A percentile compares a stretch with the other conserved stretches of the same genome.
phyloP scores from a whole-genome alignment of 1,139 yeast genomes.

The Hyphopichia burtonii region DNA sequence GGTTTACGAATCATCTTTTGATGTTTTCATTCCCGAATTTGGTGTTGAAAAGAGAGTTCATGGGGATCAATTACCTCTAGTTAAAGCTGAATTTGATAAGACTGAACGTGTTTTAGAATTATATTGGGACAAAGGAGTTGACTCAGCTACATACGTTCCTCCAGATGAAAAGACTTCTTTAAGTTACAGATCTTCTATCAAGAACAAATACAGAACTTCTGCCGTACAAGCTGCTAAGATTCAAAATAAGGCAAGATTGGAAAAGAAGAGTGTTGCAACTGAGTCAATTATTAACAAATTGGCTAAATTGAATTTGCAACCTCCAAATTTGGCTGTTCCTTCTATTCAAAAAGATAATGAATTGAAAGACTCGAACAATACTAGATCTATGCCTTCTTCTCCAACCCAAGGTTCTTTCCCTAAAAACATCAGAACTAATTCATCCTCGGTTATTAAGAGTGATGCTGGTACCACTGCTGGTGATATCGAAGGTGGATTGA shows the following conservation, averaged over 20 bases:
- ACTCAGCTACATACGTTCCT: constrained; percentile 88
- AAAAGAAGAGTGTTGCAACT: constrained; percentile 29
- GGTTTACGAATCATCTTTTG: constrained; percentile 95
- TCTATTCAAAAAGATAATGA: constrained; percentile 8
- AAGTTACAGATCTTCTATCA: constrained; percentile 74
- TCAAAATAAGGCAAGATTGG: constrained; percentile 39
- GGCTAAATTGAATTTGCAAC: constrained; percentile 46
- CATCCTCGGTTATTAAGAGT: constrained; percentile 19
- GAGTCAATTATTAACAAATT: constrained; percentile 50
- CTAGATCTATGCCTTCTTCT: constrained; percentile 28
- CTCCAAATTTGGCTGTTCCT: constrained; percentile 54
- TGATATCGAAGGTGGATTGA: constrained; percentile 37
- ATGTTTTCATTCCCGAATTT: constrained; percentile 88
- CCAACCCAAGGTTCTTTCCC: constrained; percentile 26
- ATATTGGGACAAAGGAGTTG: constrained; percentile 90
- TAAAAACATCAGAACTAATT: constrained; percentile 23
- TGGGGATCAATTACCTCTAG: constrained; percentile 92
- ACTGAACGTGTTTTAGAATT: constrained; percentile 67
- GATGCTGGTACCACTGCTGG: constrained; percentile 10
- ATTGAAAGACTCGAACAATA: constrained; percentile 6
- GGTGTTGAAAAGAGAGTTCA: constrained; percentile 98
- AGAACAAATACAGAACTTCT: constrained; percentile 74
- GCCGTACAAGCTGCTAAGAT: constrained; percentile 67
- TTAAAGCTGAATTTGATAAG: constrained; percentile 89
- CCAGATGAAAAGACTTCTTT: constrained; percentile 79